Base-by-base conservation (phyloP, 768 basidiomycete species). In the Lyophyllum atratum region DNA sequence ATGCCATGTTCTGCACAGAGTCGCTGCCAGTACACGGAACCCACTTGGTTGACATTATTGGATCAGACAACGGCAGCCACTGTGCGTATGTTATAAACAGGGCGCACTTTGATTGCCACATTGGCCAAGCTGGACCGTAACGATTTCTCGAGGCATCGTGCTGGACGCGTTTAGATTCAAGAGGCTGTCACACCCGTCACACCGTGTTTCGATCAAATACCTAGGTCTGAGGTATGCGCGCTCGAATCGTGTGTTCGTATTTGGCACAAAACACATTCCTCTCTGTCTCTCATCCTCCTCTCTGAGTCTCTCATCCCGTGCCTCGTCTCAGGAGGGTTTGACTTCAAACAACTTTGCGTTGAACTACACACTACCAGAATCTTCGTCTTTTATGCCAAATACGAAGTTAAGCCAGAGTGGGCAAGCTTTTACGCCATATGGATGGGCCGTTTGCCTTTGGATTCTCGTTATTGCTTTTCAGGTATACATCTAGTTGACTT, bases 1-100 rank as follows among this genome's bases (percentile, higher is more conserved):
- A 99, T 98, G 17, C 97, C 97, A 72, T 99, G 97, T 74, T 99
- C 97, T 17, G 94, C 93, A 66, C 97, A 98, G 17, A 99, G 84
- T 44, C 96, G 90, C 66, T 98, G 95, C 97, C 97, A 99, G 77
- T 90, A 99, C 60, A 97, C 95, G 51, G 93, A 89, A 45, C 95
- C 93, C 88, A 98, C 96, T 98, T 72, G 43, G 49, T 51, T 55
- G 44, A 42, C 48, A 49, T 31, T 54, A 26, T 59, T 47, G 26
- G 34, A 49, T 54, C 24, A 56, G 29, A 24, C 26, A n/a, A 43
- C 10, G 43, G 1, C 4, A 4, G 4, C 22, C 24, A 22, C 1
- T 7, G 34, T 44, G 53, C 33, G 42, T 48, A 54, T 7, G n/a
- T 39, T 26, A 3, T 28, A 19, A 50, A 52, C 54, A 50, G 49